Evolutionary conservation across 768 basidiomycete species (phyloP), one percentile per base, ranked within the genome.

Genomic region (Boletus pseudopeckii): DNA sequence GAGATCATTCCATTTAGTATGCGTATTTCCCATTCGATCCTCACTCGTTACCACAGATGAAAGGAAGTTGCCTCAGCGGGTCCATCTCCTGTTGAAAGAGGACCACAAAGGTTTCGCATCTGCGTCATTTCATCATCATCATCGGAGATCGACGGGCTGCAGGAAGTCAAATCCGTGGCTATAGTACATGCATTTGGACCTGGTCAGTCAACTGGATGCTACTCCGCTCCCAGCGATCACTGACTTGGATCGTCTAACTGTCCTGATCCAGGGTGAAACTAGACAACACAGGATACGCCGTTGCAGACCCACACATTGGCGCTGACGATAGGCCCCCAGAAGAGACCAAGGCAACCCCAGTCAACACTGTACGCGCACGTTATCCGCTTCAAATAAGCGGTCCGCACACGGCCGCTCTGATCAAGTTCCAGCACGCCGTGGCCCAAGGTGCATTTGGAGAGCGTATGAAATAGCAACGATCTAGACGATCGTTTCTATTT

Each of bases 181-280:
- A n/a, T n/a, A n/a, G n/a, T n/a, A 38, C 41, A 63, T 63, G 58
- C 44, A 33, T 28, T 2, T 63, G 7, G 62, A 56, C 20, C 24
- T 63, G 7, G 5, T 63, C 11, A 11, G 34, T 14, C 59, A 15
- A n/a, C 45, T 50, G 6, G 20, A 45, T 1, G 2, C n/a, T 3
- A 24, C 2, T 22, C 40, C 39, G 10, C 54, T 34, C 9, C 15
- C 45, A 0, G 14, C 15, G 44, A 47, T 61, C 47, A 52, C 59
- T 10, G n/a, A 43, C 8, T 8, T 61, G 33, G 34, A 50, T 0
- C 9, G 34, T 4, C 4, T 61, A 1, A 30, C 13, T 5, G 26
- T 11, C 8, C 18, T 61, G 30, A 38, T 61, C 33, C 32, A 53
- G 8, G 47, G 59, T 61, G 32, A 47, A n/a, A 8, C 52, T 58